A percentile compares a stretch with the other conserved stretches of the same genome.
Evolutionary conservation across 371 early-diverging fungal species (phyloP).

Genomic region (Mucor velutinosus): DNA sequence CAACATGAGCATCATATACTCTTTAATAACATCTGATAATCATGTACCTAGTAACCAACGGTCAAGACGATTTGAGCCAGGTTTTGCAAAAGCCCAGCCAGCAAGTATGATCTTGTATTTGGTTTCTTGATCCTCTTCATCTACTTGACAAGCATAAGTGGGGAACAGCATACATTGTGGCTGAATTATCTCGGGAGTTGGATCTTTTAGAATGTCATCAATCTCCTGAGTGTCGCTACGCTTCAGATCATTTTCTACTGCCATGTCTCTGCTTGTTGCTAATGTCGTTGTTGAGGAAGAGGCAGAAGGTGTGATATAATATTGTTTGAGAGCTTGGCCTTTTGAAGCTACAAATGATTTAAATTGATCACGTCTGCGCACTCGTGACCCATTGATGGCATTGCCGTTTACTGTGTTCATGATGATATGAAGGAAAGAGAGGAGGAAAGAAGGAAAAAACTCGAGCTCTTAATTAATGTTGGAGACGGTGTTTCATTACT

Average conservation of each 20-base stretch:
- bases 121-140: conserved; percentile 11
- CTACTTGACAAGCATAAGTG: conserved; percentile 34
- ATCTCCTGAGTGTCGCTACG: conserved; percentile 27
- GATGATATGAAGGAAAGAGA: background rate
- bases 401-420: background rate
- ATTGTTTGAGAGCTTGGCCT: conserved; percentile 22
- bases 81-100: conserved; percentile 48
- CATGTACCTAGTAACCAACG: conserved; percentile 37
- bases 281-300: conserved; percentile 1
- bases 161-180: conserved; percentile 48
- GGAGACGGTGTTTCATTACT: background rate
- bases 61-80: conserved; percentile 38
- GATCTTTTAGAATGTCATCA: conserved; percentile 22
- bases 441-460: background rate
- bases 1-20: background rate
- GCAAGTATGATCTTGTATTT: conserved; percentile 33
- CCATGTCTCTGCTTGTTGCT: background rate
- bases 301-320: background rate
- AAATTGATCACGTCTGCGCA: conserved; percentile 25
- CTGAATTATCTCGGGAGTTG: conserved; percentile 23
- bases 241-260: conserved; percentile 2
- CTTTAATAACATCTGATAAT: background rate
- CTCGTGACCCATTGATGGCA: background rate
- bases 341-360: conserved; percentile 30
- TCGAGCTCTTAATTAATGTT: background rate